phyloP scores from a whole-genome alignment of 2,329 filamentous ascomycete genomes.

The Penicillium palitans region DNA sequence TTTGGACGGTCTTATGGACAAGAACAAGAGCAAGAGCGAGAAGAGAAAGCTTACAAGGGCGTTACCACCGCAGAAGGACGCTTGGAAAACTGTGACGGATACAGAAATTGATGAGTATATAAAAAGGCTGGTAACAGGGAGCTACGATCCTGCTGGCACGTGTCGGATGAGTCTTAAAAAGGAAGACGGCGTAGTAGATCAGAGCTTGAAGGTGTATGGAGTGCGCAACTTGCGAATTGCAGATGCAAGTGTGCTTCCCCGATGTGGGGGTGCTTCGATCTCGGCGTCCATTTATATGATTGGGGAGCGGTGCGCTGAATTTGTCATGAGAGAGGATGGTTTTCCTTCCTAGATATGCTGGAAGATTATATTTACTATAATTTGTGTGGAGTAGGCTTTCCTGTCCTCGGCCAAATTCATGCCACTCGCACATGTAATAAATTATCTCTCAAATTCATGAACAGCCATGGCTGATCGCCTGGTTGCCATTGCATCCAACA shows the following conservation, averaged over 20 bases:
- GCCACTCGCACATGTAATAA: too few species aligned
- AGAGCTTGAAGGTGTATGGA: background rate
- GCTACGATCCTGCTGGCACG: slow-evolving; percentile 6
- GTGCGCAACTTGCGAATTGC: slow-evolving; percentile 6
- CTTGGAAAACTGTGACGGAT: slow-evolving; percentile 2
- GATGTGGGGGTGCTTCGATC: background rate
- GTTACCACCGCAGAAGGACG: background rate
- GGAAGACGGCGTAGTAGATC: slow-evolving; percentile 6
- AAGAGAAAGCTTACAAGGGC: background rate
- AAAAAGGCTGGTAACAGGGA: background rate
- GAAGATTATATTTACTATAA: background rate
- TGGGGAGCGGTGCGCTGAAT: slow-evolving; percentile 4
- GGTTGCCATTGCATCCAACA: too few species aligned
- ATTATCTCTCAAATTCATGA: too few species aligned
- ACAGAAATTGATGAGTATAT: slow-evolving; percentile 3
- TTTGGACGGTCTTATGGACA: background rate
- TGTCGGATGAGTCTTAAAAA: slow-evolving; percentile 2
- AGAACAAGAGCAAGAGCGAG: background rate
- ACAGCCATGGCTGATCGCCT: too few species aligned
- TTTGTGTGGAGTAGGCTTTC: too few species aligned
- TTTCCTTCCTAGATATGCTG: background rate
- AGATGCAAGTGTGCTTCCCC: slow-evolving; percentile 5
- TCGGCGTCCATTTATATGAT: slow-evolving; percentile 6
- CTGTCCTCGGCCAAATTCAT: too few species aligned
- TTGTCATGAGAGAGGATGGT: background rate